These are phyloP conservation scores for Podila horticola DNA, from an alignment of 192 early-diverging fungal genomes.

Conservation along the genomic window DNA sequence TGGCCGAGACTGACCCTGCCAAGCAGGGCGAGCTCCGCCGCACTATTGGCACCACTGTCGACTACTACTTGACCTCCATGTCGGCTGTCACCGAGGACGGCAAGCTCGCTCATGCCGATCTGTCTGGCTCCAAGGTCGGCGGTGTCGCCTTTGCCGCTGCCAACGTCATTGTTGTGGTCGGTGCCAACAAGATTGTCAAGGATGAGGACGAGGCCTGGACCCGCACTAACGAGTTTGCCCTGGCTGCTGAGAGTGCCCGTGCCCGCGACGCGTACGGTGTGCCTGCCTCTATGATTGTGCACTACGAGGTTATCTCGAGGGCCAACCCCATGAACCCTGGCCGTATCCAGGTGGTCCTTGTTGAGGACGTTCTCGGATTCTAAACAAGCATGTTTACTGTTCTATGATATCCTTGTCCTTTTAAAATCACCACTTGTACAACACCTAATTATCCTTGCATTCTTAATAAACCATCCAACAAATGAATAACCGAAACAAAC, in stretches of 20 bases:
- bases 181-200: constrained; percentile 58
- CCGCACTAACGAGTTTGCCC: constrained; percentile 49
- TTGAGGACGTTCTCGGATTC: constrained; percentile 55
- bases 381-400: constrained; percentile 10
- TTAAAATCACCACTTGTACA: too few relatives aligned
- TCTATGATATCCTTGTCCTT: too few relatives aligned
- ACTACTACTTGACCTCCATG: constrained; percentile 53
- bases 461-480: too few relatives aligned
- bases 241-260: constrained; percentile 49
- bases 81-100: constrained; percentile 53
- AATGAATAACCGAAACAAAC: too few relatives aligned
- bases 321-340: constrained; percentile 44
- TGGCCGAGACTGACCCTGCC: constrained; percentile 43
- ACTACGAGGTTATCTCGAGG: constrained; percentile 41
- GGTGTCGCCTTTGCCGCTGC: constrained; percentile 46
- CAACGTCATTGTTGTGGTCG: constrained; percentile 47
- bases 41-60: constrained; percentile 50
- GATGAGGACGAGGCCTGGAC: constrained; percentile 50
- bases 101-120: constrained; percentile 42
- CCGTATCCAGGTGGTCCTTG: constrained; percentile 45
- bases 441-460: too few relatives aligned
- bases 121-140: constrained; percentile 53
- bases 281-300: constrained; percentile 41
- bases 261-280: constrained; percentile 53
- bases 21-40: constrained; percentile 49